phyloP scores from a whole-genome alignment of 345 rosid genomes.

The Euclidium syriacum region DNA sequence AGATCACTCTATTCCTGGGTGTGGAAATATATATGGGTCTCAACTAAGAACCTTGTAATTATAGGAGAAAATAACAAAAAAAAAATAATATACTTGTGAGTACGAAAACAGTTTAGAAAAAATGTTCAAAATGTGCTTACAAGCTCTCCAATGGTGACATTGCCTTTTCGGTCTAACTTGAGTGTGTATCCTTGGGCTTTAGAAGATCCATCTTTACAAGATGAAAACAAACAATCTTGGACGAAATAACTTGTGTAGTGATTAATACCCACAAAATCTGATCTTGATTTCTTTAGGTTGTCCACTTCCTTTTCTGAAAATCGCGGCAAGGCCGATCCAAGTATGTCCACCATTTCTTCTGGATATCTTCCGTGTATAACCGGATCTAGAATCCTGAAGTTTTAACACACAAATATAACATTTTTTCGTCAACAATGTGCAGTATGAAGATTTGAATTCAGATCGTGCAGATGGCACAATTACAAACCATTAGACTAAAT shows the following conservation, averaged over 20 bases:
- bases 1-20: too few relatives aligned
- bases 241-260: constrained; percentile 54
- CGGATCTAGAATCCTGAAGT: constrained; percentile 60
- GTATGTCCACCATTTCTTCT: constrained; percentile 40
- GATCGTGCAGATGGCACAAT: too few relatives aligned
- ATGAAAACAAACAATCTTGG: constrained; percentile 51
- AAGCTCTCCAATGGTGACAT: constrained; percentile 43
- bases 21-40: too few relatives aligned
- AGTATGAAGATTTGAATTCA: too few relatives aligned
- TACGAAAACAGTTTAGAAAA: not conserved
- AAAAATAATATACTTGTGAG: not conserved
- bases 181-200: constrained; percentile 44
- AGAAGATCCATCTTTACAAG: constrained; percentile 44
- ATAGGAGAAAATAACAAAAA: too few relatives aligned
- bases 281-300: constrained; percentile 30
- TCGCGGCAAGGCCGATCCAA: constrained; percentile 44
- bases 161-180: constrained; percentile 33
- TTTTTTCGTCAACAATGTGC: too few relatives aligned
- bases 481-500: too few relatives aligned
- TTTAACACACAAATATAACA: not conserved
- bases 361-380: constrained; percentile 55
- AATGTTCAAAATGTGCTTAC: constrained; percentile 31
- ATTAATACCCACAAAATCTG: constrained; percentile 63
- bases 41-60: too few relatives aligned
- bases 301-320: constrained; percentile 42